These are phyloP conservation scores for Blastobotrys buckinghamii DNA, from an alignment of 1,139 yeast species.

Conservation along the genomic window DNA sequence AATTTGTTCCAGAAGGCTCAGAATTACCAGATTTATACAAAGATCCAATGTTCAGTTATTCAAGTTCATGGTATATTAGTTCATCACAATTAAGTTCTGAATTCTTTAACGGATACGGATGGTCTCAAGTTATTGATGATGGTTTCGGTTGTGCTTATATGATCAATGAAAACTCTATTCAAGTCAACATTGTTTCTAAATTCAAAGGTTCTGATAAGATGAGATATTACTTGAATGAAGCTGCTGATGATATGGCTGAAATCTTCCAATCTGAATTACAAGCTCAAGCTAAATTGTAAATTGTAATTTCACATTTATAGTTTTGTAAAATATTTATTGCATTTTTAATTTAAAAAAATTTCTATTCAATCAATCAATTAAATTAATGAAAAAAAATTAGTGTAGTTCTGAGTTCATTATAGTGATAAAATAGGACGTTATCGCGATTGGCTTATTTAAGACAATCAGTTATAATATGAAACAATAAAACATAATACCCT, in stretches of 20 bases:
- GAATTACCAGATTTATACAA: conserved; percentile 62
- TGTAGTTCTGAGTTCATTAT: too few species aligned
- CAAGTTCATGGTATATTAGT: conserved; percentile 80
- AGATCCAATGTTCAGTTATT: conserved; percentile 72
- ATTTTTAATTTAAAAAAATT: neutral
- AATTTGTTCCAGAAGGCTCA: conserved; percentile 58
- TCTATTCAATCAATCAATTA: too few species aligned
- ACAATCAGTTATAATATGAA: too few species aligned
- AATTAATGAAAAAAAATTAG: neutral
- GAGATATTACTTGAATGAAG: conserved; percentile 63
- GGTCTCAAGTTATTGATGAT: conserved; percentile 91
- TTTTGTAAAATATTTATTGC: neutral
- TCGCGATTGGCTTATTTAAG: too few species aligned
- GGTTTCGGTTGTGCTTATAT: conserved; percentile 95
- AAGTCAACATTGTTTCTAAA: conserved; percentile 79
- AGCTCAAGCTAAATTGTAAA: conserved; percentile 32
- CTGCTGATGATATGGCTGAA: conserved; percentile 78
- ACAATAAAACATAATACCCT: too few species aligned
- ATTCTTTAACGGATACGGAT: conserved; percentile 89
- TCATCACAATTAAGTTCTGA: conserved; percentile 90
- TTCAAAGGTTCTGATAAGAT: conserved; percentile 63
- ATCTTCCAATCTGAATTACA: conserved; percentile 42
- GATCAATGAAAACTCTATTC: conserved; percentile 80
- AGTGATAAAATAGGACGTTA: too few species aligned
- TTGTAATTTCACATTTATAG: neutral